A percentile compares a stretch with the other conserved stretches of the same genome.
Conservation (phyloP, 140 eudicot genomes). For the Senecio squalidus region DNA sequence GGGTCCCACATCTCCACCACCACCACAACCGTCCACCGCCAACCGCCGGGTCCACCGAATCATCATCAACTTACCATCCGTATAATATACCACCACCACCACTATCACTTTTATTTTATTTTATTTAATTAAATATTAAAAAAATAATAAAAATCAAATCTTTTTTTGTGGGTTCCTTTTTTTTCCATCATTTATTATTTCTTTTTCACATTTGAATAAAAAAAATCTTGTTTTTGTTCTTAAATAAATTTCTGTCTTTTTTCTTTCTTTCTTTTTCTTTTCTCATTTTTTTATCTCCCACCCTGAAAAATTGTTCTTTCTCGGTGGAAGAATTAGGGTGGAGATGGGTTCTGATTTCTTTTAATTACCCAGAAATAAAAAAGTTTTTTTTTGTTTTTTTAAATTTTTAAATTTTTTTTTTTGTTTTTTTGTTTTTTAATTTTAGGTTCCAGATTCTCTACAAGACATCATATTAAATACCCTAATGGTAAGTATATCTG, state of each 20-base stretch:
- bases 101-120: not conserved
- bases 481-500: constrained; percentile 28
- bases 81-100: constrained; percentile 21
- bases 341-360: constrained; percentile 10
- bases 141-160: constrained; percentile 9
- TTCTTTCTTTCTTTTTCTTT: not conserved
- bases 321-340: constrained; percentile 23
- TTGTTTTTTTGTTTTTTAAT: no score
- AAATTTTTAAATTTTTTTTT: constrained; percentile 17
- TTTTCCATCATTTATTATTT: not conserved
- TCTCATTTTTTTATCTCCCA: constrained; percentile 10
- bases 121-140: no score
- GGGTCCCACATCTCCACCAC: constrained; percentile 27
- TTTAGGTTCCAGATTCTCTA: constrained; percentile 26
- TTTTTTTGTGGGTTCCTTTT: constrained; percentile 22
- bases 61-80: constrained; percentile 34
- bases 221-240: constrained; percentile 6
- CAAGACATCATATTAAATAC: constrained; percentile 19
- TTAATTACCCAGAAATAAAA: constrained; percentile 4
- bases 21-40: constrained; percentile 5
- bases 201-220: constrained; percentile 15
- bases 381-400: not conserved
- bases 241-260: not conserved
- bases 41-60: constrained; percentile 38
- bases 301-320: constrained; percentile 17